Evolutionary conservation across 768 basidiomycete species (phyloP).

Genomic region (Astraeus odoratus): DNA sequence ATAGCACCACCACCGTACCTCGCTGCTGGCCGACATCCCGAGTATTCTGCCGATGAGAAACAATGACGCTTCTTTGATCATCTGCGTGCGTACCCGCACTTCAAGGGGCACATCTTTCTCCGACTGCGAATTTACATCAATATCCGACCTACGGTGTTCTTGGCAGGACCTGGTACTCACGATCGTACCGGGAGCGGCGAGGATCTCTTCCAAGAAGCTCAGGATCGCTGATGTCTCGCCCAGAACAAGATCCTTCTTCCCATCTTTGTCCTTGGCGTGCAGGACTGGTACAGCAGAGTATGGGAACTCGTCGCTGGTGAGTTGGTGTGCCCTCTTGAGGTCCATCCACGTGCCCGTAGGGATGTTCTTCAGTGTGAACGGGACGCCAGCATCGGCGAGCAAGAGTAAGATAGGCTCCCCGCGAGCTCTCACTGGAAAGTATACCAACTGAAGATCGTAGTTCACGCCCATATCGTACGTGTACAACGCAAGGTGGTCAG

Average conservation of each 20-base stretch:
- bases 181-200: constrained; percentile 8
- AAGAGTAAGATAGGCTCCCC: constrained; percentile 21
- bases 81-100: constrained; percentile 3
- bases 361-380: constrained; percentile 18
- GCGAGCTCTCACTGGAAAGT: constrained; percentile 17
- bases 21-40: constrained; percentile 1
- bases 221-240: constrained; percentile 22
- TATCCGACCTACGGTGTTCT: neutral
- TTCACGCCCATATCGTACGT: constrained; percentile 43
- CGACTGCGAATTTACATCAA: neutral
- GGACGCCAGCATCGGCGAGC: constrained; percentile 18
- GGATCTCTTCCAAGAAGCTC: constrained; percentile 16
- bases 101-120: constrained; percentile 4
- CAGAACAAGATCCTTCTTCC: constrained; percentile 10
- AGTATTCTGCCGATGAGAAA: constrained; percentile 5
- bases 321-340: constrained; percentile 10
- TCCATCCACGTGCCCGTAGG: constrained; percentile 9
- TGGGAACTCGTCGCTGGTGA: constrained; percentile 16
- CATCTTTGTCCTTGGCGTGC: constrained; percentile 12
- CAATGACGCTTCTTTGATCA: constrained; percentile 10
- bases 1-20: constrained; percentile 4
- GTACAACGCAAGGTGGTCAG: constrained; percentile 39
- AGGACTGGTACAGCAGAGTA: constrained; percentile 20
- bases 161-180: constrained; percentile 11
- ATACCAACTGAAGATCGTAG: constrained; percentile 14